phyloP scores from a whole-genome alignment of 2,329 filamentous ascomycete genomes.

The Talaromyces sp. region DNA sequence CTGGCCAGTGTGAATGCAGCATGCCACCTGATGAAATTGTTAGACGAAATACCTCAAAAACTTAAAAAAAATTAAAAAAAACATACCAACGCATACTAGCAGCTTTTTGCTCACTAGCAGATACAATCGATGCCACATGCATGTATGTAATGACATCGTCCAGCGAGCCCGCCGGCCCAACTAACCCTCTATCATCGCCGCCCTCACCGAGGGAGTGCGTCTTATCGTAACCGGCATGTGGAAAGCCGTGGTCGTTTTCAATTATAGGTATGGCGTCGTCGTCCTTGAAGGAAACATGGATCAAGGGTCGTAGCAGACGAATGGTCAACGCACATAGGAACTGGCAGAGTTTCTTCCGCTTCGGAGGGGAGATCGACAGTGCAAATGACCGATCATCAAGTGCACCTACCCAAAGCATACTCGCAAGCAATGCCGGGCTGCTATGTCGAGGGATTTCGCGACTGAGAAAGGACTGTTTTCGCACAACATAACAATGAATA shows the following conservation, averaged over 20 bases:
- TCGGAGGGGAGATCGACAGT: conserved; percentile 75
- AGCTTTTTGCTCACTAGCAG: conserved; percentile 89
- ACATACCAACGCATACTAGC: conserved; percentile 76
- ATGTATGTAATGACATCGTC: conserved; percentile 92
- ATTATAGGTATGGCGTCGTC: conserved; percentile 34
- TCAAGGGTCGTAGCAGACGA: conserved; percentile 75
- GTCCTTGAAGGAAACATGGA: conserved; percentile 63
- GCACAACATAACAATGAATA: conserved; percentile 81
- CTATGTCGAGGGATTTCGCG: conserved; percentile 74
- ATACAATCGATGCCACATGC: conserved; percentile 85
- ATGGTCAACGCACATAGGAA: conserved; percentile 83
- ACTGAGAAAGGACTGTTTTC: conserved; percentile 81
- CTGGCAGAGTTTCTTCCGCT: conserved; percentile 79
- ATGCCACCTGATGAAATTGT: conserved; percentile 59
- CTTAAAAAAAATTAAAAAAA: background rate
- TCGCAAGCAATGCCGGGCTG: conserved; percentile 80
- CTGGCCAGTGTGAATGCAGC: conserved; percentile 85
- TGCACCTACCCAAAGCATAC: conserved; percentile 96
- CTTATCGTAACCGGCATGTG: conserved; percentile 69
- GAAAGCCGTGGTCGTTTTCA: conserved; percentile 49
- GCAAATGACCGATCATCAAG: conserved; percentile 86
- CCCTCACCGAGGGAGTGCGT: conserved; percentile 47
- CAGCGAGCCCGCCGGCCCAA: conserved; percentile 63
- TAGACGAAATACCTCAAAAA: background rate
- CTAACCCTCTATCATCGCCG: conserved; percentile 48